These are phyloP conservation scores for Areca catechu DNA, from an alignment of 176 grass and related monocot species.

Conservation along the genomic window DNA sequence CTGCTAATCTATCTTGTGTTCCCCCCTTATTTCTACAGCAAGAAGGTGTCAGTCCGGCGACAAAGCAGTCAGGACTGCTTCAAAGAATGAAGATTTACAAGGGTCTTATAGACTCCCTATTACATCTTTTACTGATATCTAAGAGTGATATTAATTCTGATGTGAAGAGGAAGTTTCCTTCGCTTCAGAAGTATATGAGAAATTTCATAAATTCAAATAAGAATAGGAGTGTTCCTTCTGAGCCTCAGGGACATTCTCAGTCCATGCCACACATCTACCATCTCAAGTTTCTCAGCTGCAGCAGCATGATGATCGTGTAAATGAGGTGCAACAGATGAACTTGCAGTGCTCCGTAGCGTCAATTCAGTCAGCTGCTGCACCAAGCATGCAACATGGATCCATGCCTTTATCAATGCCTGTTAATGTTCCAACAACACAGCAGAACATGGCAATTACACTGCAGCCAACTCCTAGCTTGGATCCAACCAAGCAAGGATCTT, in stretches of 20 bases:
- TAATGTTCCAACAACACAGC: conserved; percentile 46
- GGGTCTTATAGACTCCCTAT: conserved; percentile 29
- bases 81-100: conserved; percentile 65
- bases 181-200: conserved; percentile 52
- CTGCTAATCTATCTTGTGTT: no score
- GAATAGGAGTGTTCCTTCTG: conserved; percentile 28
- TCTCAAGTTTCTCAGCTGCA: conserved; percentile 33
- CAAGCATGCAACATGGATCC: conserved; percentile 49
- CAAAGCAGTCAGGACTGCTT: conserved; percentile 37
- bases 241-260: conserved; percentile 32
- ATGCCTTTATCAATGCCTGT: conserved; percentile 44
- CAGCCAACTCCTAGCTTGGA: conserved; percentile 47
- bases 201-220: conserved; percentile 43
- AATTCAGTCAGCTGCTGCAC: conserved; percentile 34
- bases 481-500: conserved; percentile 35
- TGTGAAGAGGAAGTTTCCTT: conserved; percentile 43
- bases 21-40: conserved; percentile 12
- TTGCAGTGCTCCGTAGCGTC: conserved; percentile 26
- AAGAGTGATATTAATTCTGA: conserved; percentile 37
- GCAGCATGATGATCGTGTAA: conserved; percentile 51
- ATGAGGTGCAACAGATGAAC: conserved; percentile 54
- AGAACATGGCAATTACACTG: conserved; percentile 46
- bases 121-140: conserved; percentile 35
- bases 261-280: conserved; percentile 37
- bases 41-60: conserved; percentile 28